These are phyloP conservation scores for Irpex rosettiformis DNA, from an alignment of 1,284 basidiomycete genomes.

Conservation along the genomic window DNA sequence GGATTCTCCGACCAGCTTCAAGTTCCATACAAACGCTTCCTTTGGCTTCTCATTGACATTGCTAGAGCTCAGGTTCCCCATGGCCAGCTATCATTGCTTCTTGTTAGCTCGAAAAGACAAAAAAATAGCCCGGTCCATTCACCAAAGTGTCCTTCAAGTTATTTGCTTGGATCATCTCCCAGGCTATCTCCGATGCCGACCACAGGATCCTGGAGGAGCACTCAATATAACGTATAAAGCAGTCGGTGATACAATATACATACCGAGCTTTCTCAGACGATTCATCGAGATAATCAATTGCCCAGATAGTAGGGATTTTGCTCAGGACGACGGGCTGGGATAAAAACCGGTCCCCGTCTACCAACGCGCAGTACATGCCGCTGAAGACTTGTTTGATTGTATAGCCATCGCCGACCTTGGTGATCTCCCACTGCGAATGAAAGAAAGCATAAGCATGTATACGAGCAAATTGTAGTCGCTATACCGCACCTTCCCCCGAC, in stretches of 20 bases:
- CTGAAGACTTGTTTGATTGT: conserved; percentile 8
- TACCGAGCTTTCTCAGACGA: conserved; percentile 1
- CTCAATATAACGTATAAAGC: too few relatives aligned
- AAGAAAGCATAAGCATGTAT: too few relatives aligned
- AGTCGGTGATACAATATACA: neutral
- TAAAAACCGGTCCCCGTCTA: neutral
- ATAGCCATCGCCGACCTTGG: conserved; percentile 8
- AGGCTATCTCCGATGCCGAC: neutral
- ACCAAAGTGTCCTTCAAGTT: too few relatives aligned
- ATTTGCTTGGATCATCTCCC: neutral
- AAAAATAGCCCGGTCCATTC: too few relatives aligned
- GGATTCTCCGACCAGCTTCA: neutral
- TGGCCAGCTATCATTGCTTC: neutral
- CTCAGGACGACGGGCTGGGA: conserved; percentile 2
- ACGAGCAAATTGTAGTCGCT: too few relatives aligned
- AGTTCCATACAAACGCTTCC: neutral
- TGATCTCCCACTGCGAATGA: conserved; percentile 11
- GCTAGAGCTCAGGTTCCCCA: neutral
- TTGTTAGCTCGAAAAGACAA: too few relatives aligned
- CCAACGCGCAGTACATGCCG: conserved; percentile 8
- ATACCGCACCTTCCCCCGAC: conserved; percentile 8
- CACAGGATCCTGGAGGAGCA: conserved; percentile 6
- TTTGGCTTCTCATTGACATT: neutral
- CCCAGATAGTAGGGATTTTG: conserved; percentile 6
- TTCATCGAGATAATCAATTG: neutral